phyloP scores from a whole-genome alignment of 1,139 yeast genomes.

The Neolecta irregularis region DNA sequence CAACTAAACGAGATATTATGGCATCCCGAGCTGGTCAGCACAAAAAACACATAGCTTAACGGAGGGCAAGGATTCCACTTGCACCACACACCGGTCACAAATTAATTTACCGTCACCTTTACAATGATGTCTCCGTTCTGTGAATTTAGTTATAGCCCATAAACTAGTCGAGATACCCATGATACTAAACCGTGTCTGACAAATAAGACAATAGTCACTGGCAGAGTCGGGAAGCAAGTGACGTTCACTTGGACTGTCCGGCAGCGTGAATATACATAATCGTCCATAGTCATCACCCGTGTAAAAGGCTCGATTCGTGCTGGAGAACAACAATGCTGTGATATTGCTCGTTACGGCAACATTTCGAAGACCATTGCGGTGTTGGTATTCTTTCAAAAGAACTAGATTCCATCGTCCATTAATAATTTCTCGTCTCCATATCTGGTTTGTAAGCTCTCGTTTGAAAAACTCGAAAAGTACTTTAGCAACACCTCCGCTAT shows the following conservation, averaged over 20 bases:
- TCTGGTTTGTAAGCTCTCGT: background rate
- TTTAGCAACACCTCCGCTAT: constrained; percentile 8
- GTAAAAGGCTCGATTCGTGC: constrained; percentile 5
- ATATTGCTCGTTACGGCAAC: constrained; percentile 2
- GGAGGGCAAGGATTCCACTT: too few species aligned
- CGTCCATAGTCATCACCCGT: constrained; percentile 7
- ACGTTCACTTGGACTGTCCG: constrained; percentile 5
- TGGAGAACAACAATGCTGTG: constrained; percentile 3
- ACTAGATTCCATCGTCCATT: constrained; percentile 1
- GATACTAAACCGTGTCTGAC: constrained; percentile 6
- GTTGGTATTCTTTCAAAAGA: background rate
- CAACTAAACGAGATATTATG: too few species aligned
- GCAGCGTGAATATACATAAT: constrained; percentile 5
- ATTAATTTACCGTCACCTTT: too few species aligned
- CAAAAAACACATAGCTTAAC: too few species aligned
- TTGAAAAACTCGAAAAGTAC: constrained; percentile 2
- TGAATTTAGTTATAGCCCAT: too few species aligned
- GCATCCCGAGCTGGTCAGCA: too few species aligned
- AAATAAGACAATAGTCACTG: constrained; percentile 5
- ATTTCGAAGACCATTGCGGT: background rate
- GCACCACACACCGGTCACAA: too few species aligned
- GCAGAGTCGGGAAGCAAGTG: constrained; percentile 2
- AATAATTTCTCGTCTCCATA: constrained; percentile 4
- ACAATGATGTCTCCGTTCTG: too few species aligned
- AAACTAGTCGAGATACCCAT: too few species aligned